These are phyloP conservation scores for Periconia sp. DNA, from an alignment of 2,329 filamentous ascomycete species.

Conservation along the genomic window DNA sequence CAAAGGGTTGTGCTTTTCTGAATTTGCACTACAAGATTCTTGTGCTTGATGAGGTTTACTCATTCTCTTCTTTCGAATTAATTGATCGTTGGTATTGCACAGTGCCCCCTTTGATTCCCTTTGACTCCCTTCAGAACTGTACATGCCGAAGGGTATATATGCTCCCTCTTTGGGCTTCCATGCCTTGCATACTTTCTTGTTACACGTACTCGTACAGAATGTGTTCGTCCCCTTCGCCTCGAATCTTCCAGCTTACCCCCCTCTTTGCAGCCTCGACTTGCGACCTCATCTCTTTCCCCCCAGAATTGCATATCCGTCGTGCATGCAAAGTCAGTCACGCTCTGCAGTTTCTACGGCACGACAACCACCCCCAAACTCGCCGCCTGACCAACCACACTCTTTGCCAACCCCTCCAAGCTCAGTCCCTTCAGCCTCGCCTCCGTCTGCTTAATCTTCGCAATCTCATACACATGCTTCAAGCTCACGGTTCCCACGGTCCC, in stretches of 20 bases:
- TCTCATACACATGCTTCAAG: constrained; percentile 96
- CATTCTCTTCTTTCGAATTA: too few species aligned
- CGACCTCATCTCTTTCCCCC: not conserved
- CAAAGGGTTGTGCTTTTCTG: too few species aligned
- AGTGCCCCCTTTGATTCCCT: too few species aligned
- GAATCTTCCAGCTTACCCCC: not conserved
- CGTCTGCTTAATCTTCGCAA: constrained; percentile 86
- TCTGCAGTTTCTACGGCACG: constrained; percentile 41
- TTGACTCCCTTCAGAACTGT: not conserved
- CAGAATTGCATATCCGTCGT: too few species aligned
- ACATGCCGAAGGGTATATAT: too few species aligned
- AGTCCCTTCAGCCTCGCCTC: constrained; percentile 60
- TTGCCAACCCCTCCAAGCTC: constrained; percentile 78
- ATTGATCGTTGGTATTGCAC: too few species aligned
- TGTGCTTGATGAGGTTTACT: too few species aligned
- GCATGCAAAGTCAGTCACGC: too few species aligned
- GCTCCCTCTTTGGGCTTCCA: too few species aligned
- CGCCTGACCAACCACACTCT: constrained; percentile 66
- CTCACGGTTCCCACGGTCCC: constrained; percentile 83
- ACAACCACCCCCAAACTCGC: constrained; percentile 53
- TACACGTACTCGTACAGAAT: not conserved
- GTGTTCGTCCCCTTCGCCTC: not conserved
- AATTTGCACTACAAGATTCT: too few species aligned
- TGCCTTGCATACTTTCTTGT: not conserved
- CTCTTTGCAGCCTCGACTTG: not conserved